Conservation (phyloP, 495 filamentous ascomycete genomes). For the Choiromyces venosus region DNA sequence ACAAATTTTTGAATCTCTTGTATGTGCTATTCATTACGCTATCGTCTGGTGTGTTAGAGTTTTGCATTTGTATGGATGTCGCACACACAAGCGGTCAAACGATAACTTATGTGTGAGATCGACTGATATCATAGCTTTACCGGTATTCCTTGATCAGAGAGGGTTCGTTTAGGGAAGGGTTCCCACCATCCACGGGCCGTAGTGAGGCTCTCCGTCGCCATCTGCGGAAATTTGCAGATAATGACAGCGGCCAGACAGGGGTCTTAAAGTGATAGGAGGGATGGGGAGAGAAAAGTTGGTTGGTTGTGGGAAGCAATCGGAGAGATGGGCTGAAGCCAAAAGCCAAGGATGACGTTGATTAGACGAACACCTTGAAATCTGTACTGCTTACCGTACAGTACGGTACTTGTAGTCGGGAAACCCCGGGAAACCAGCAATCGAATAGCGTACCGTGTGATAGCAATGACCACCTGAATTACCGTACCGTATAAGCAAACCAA, state of each 20-base stretch:
- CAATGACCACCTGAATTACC: background rate
- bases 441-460: too few species aligned
- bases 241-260: slow-evolving; percentile 3
- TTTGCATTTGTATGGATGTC: background rate
- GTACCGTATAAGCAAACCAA: background rate
- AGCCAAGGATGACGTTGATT: background rate
- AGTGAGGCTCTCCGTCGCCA: background rate
- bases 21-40: background rate
- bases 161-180: background rate
- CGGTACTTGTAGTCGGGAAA: background rate
- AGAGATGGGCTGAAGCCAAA: background rate
- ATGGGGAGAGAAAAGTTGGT: background rate
- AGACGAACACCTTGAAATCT: background rate
- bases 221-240: background rate
- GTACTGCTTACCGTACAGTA: background rate
- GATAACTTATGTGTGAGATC: background rate
- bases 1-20: background rate
- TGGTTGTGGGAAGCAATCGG: background rate
- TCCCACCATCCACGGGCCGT: background rate
- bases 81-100: background rate
- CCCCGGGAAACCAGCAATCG: background rate
- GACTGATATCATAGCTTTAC: background rate
- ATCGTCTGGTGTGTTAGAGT: background rate
- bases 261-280: background rate
- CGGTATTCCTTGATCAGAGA: background rate